These are phyloP conservation scores for Leptodontidium sp. DNA, from an alignment of 2,329 filamentous ascomycete genomes.

Conservation along the genomic window DNA sequence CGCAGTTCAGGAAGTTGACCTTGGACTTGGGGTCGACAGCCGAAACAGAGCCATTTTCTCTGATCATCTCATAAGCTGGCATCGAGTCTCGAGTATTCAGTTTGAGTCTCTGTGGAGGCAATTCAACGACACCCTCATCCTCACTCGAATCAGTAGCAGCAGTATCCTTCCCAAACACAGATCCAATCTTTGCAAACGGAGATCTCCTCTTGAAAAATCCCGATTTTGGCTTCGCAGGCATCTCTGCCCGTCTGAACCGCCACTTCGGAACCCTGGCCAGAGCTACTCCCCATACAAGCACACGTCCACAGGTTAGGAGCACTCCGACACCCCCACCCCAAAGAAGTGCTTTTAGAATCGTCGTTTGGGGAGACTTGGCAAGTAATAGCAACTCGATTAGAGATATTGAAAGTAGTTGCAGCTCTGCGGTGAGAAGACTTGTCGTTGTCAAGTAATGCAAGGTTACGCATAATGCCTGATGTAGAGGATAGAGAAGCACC, in stretches of 20 bases:
- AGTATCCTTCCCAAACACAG: constrained; percentile 34
- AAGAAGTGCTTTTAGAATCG: constrained; percentile 84
- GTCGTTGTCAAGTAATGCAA: constrained; percentile 86
- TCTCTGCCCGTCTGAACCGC: constrained; percentile 73
- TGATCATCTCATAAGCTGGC: constrained; percentile 26
- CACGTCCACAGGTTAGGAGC: constrained; percentile 74
- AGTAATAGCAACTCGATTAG: constrained; percentile 84
- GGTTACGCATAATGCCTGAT: constrained; percentile 77
- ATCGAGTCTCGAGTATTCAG: constrained; percentile 29
- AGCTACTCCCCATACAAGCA: constrained; percentile 84
- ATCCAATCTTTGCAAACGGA: constrained; percentile 32
- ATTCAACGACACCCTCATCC: constrained; percentile 33
- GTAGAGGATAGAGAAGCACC: constrained; percentile 79
- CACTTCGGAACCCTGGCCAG: constrained; percentile 90
- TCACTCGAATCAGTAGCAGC: constrained; percentile 39
- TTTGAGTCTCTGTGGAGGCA: constrained; percentile 29
- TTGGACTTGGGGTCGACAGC: constrained; percentile 35
- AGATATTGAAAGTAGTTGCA: constrained; percentile 84
- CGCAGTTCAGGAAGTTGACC: constrained; percentile 27
- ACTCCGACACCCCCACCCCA: constrained; percentile 84
- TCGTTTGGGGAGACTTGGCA: constrained; percentile 80
- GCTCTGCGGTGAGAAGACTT: constrained; percentile 84
- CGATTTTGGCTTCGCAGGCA: constrained; percentile 21
- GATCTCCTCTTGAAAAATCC: constrained; percentile 27
- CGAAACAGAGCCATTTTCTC: constrained; percentile 38